Conservation (phyloP, 768 basidiomycete genomes). For the Trichaptum fuscoviolaceum region DNA sequence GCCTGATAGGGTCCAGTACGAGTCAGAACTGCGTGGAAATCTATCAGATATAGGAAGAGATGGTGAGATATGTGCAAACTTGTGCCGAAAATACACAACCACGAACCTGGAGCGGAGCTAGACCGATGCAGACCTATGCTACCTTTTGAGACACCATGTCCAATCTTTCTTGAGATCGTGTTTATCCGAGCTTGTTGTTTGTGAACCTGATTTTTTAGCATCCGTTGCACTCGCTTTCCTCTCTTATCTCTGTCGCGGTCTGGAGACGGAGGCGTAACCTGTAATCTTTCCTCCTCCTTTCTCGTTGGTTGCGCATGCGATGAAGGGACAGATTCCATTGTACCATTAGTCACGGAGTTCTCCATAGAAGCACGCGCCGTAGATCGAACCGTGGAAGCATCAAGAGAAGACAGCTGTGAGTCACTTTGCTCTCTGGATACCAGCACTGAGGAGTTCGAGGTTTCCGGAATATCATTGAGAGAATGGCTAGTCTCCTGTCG, state of each 20-base stretch:
- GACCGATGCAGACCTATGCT: slow-evolving; percentile 43
- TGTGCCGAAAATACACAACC: background rate
- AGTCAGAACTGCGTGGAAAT: slow-evolving; percentile 62
- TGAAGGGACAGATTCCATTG: background rate
- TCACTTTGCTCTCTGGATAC: background rate
- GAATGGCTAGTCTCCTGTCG: background rate
- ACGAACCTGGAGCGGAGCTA: slow-evolving; percentile 65
- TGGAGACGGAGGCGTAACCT: background rate
- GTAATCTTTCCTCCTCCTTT: background rate
- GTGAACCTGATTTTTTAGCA: slow-evolving; percentile 68
- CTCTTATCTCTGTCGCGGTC: slow-evolving; percentile 15
- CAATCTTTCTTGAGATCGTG: slow-evolving; percentile 73
- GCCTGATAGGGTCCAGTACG: slow-evolving; percentile 58
- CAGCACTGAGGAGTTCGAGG: background rate
- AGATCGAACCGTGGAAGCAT: background rate
- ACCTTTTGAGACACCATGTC: slow-evolving; percentile 58
- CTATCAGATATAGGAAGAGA: slow-evolving; percentile 28
- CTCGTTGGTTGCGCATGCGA: background rate
- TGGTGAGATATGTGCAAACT: background rate
- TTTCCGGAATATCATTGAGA: background rate
- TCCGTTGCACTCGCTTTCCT: slow-evolving; percentile 71
- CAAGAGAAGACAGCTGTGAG: background rate
- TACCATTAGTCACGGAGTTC: background rate
- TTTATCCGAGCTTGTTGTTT: slow-evolving; percentile 68
- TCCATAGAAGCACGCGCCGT: background rate